Evolutionary conservation across 352 stramenopile species (phyloP), one percentile per base, ranked within the genome.

Genomic region (Salisapilia sapeloensis): DNA sequence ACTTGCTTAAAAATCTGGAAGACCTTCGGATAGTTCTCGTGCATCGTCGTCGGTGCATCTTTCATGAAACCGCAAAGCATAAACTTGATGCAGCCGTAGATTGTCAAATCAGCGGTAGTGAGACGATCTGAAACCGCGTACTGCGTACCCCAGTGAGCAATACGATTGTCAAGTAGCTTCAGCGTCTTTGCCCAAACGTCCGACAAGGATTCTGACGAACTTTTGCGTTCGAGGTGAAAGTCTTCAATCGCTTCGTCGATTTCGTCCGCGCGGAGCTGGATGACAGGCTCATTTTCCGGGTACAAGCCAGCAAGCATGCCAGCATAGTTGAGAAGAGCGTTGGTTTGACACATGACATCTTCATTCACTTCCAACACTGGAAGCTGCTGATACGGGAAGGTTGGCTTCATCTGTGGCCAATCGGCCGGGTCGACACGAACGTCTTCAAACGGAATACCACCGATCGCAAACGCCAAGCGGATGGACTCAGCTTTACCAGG

Each of bases 331-430:
- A 59, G 43, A 31, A 76, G 60, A 23, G 47, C 45, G 14, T 60
- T 24, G 18, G 60, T 63, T 46, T 82, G 66, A 11, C 58, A 38
- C 22, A 76, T 49, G 4, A 60, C 31, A 3, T 66, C 42, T 6
- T 47, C 60, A 23, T 69, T 46, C 12, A 74, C 49, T 39, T 58
- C 46, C n/a, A 74, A 42, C 32, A 65, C 53, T 0, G 56, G 60
- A 12, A 74, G n/a, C 32, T 59, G 44, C 2, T 52, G 38, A 33
- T 64, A 45, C 1, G 56, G 60, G 18, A 62, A 33, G 15, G 43
- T 35, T 1, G 45, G 40, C 33, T 67, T 66, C 12, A 41, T 31
- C 20, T 38, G 16, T 8, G 2, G 11, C 29, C 55, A 63, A 15
- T 62, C 26, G 10, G 36, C 25, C 22, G 21, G 16, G 23, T 23